Evolutionary conservation across 2,329 filamentous ascomycete genomes (phyloP), one percentile per base, ranked within the genome.

Genomic region (Clarireedia homoeocarpa): DNA sequence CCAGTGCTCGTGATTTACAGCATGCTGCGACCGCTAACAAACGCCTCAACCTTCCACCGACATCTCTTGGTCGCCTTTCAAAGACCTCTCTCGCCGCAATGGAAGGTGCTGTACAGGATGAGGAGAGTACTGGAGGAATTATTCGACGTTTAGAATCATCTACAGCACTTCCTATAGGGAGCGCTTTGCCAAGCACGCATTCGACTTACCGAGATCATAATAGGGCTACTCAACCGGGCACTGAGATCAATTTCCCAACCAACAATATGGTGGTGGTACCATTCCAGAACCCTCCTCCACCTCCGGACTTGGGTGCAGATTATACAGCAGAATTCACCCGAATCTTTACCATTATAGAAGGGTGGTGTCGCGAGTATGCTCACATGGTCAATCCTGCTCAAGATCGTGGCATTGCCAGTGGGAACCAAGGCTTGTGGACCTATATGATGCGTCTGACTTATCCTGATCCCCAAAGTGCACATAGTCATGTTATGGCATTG

Each of bases 371-470:
- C 12, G 24, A 39, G 14, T 56, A 56, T 47, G 40, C 40, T 1
- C 44, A 23, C 14, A 24, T 27, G 36, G 46, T 47, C 3, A 46
- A 51, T 30, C n/a, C 48, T 14, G 5, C 27, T 26, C 40, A 27
- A 24, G 66, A 69, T 47, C 55, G 55, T 15, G 40, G 39, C 3
- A 62, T 69, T 50, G 53, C 57, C 2, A 51, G 64, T 6, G 60
- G 58, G 4, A 61, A 66, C 12, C 58, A 66, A 20, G 42, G 53
- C 1, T 61, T 75, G 0, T 75, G 72, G 72, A 59, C 64, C 2
- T 74, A 69, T 56, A 72, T 74, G 61, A 66, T 70, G 58, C 62
- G 62, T 5, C 64, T 71, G 3, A 66, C 69, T 0, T 66, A 65
- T 27, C 57, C 57, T 3, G 58, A 63, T 3, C 53, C 48, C 6